phyloP scores from a whole-genome alignment of 2,329 filamentous ascomycete species.

The Verticillium tricorpus region DNA sequence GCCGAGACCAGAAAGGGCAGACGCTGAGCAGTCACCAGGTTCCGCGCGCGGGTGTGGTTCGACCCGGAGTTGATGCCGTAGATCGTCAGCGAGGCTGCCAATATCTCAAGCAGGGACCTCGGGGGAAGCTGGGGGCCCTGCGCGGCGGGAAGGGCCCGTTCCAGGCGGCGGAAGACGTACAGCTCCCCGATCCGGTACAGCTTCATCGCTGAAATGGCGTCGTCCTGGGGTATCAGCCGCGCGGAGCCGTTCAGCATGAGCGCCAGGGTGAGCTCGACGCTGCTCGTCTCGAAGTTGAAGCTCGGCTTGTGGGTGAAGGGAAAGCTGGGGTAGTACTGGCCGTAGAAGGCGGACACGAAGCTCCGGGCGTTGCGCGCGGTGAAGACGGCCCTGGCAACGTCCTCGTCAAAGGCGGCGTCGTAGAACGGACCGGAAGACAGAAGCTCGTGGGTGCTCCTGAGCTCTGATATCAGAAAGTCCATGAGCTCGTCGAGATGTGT shows the following conservation, averaged over 20 bases:
- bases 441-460: conserved; percentile 10
- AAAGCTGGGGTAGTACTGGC: conserved; percentile 19
- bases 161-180: conserved; percentile 13
- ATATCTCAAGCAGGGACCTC: conserved; percentile 9
- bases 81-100: conserved; percentile 20
- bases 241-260: conserved; percentile 14
- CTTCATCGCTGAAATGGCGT: conserved; percentile 9
- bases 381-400: conserved; percentile 14
- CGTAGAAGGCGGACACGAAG: conserved; percentile 18
- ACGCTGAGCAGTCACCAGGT: conserved; percentile 14
- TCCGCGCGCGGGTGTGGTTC: conserved; percentile 6
- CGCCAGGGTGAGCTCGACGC: conserved; percentile 10
- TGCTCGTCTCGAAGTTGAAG: conserved; percentile 14
- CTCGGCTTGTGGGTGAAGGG: conserved; percentile 20
- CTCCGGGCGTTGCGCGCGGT: conserved; percentile 11
- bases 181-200: conserved; percentile 12
- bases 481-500: conserved; percentile 2
- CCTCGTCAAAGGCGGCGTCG: conserved; percentile 7
- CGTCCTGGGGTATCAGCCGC: conserved; percentile 12
- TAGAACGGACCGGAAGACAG: conserved; percentile 13
- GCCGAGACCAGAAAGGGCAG: conserved; percentile 15
- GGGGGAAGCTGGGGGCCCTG: conserved; percentile 2
- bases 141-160: conserved; percentile 1
- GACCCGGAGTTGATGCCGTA: conserved; percentile 4
- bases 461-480: conserved; percentile 6